A percentile compares a stretch with the other conserved stretches of the same genome.
These are phyloP conservation scores for Botrytis byssoidea DNA, from an alignment of 2,329 filamentous ascomycete genomes.

Conservation along the genomic window DNA sequence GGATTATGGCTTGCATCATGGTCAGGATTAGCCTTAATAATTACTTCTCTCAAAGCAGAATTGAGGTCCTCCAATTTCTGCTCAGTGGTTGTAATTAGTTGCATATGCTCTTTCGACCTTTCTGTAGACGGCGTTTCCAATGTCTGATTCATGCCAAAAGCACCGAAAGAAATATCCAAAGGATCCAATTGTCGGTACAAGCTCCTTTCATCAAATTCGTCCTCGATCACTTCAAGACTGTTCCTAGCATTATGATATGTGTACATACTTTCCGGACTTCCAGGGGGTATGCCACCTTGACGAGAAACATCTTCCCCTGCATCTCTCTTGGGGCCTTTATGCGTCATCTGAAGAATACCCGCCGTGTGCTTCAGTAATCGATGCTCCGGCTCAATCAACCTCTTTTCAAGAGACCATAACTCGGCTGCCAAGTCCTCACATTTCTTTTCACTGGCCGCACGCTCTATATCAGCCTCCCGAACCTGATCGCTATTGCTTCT, in stretches of 20 bases:
- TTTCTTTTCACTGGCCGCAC: slow-evolving; percentile 70
- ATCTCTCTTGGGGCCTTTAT: slow-evolving; percentile 64
- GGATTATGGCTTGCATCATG: slow-evolving; percentile 27
- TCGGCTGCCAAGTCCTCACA: slow-evolving; percentile 84
- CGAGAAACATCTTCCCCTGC: slow-evolving; percentile 44
- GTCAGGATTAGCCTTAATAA: slow-evolving; percentile 61
- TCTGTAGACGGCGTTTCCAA: slow-evolving; percentile 23
- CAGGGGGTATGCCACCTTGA: slow-evolving; percentile 60
- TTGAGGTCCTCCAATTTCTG: slow-evolving; percentile 67
- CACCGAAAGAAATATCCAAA: slow-evolving; percentile 48
- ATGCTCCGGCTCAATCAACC: slow-evolving; percentile 70
- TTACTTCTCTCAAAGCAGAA: slow-evolving; percentile 62
- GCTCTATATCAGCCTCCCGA: slow-evolving; percentile 68
- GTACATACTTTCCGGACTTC: slow-evolving; percentile 75
- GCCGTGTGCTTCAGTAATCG: slow-evolving; percentile 86
- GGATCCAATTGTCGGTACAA: slow-evolving; percentile 69
- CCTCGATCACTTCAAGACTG: slow-evolving; percentile 54
- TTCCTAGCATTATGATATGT: slow-evolving; percentile 62
- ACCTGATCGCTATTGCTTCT: slow-evolving; percentile 44
- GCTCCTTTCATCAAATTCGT: slow-evolving; percentile 74
- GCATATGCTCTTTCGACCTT: slow-evolving; percentile 40
- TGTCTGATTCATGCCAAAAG: slow-evolving; percentile 31
- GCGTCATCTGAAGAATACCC: slow-evolving; percentile 85
- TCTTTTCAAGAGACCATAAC: slow-evolving; percentile 75
- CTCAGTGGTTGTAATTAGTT: slow-evolving; percentile 61